Base-by-base conservation (phyloP, 2,329 filamentous ascomycete species). In the Fusarium incarnatum region DNA sequence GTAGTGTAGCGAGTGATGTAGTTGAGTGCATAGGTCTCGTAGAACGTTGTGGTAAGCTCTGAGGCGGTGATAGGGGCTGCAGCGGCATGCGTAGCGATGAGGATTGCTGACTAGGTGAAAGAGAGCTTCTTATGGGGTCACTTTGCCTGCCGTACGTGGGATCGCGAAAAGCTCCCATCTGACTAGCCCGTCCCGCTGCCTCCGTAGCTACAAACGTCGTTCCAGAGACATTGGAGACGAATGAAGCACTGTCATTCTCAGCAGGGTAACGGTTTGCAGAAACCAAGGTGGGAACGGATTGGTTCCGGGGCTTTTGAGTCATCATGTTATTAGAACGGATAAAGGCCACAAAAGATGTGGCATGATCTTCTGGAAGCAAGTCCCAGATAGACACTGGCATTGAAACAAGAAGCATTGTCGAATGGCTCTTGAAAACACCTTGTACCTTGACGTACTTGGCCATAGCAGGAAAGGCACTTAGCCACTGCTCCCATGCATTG, bases 381-480 rank as follows among this genome's bases (percentile, higher is more conserved):
- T 89, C 85, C 87, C 87, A 89, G 5, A 89, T 80, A 77, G 86
- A 86, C 13, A 89, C 84, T 0, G 87, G 87, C 74, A 89, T 80
- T 0, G 87, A 89, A 5, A 89, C 77, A 9, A 89, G 76, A 8
- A 89, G 80, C 44, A 89, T 77, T 0, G 85, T 89, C 1, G 87
- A 89, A 70, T 89, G 86, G 52, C 87, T 89, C 72, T 87, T 88
- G 76, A 89, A 89, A 2, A 88, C 83, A 11, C 86, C 87, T 71
- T 89, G 87, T 8, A 89, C 83, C 71, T 88, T 88, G 76, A 88
- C 86, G 67, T 88, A 86, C 69, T 86, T 88, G 44, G 87, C 87
- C 58, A 89, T 79, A 4, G 86, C 84, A 1, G 87, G 87, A 64
- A 89, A 88, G 20, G 81, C 82, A 28, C 81, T 77, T 5, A 89